These are phyloP conservation scores for Saccharomycopsis hybrid DNA, from an alignment of 1,139 yeast species.

Conservation along the genomic window DNA sequence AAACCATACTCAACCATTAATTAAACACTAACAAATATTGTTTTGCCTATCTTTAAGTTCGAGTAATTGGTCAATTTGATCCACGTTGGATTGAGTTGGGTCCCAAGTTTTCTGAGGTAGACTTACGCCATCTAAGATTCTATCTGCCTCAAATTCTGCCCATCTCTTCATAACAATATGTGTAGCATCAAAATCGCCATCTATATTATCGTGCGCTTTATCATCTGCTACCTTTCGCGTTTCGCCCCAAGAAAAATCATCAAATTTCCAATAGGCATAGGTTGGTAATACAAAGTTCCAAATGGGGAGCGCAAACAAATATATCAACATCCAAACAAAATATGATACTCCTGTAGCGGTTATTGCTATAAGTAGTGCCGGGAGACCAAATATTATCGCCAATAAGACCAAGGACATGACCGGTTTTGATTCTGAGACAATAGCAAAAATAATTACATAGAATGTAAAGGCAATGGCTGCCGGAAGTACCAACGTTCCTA, in stretches of 20 bases:
- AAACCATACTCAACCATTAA: too few species aligned
- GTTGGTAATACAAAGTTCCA: constrained; percentile 92
- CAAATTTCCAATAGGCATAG: constrained; percentile 95
- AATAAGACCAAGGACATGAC: constrained; percentile 70
- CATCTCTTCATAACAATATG: constrained; percentile 86
- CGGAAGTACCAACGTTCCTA: constrained; percentile 89
- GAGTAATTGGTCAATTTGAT: too few species aligned
- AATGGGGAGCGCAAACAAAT: constrained; percentile 77
- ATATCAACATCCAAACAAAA: constrained; percentile 74
- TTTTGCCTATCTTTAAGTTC: too few species aligned
- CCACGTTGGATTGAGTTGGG: too few species aligned
- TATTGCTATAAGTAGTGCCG: constrained; percentile 79
- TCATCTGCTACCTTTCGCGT: constrained; percentile 71
- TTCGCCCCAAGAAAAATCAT: constrained; percentile 98
- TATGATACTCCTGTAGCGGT: constrained; percentile 79
- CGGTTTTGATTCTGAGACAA: constrained; percentile 79
- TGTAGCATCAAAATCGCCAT: constrained; percentile 85
- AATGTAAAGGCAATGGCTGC: constrained; percentile 85
- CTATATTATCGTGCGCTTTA: constrained; percentile 60
- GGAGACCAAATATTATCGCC: constrained; percentile 81
- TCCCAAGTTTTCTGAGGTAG: too few species aligned
- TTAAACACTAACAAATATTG: too few species aligned
- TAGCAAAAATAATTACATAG: constrained; percentile 72
- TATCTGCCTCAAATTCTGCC: constrained; percentile 84
- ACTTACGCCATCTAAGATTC: constrained; percentile 23